Percentiles rank a stretch among this genome's conserved stretches.
phyloP scores from a whole-genome alignment of 1,284 basidiomycete genomes.

The Cutaneotrichosporon sp. region DNA sequence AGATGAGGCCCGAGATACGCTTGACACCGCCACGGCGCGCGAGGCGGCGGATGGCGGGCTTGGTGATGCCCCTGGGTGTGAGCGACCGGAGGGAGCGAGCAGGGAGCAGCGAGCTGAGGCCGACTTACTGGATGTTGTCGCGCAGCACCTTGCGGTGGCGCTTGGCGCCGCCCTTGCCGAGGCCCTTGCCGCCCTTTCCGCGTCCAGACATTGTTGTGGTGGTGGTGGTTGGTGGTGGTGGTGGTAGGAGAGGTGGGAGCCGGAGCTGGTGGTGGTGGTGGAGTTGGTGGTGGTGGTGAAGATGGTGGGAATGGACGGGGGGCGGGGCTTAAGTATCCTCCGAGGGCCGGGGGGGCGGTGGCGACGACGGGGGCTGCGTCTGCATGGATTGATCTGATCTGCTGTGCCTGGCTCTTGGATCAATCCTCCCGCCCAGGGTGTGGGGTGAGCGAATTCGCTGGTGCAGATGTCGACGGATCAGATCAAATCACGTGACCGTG shows the following conservation, averaged over 20 bases:
- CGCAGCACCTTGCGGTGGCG: slow-evolving; percentile 79
- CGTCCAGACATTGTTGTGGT: slow-evolving; percentile 67
- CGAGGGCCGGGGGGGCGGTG: too few relatives aligned
- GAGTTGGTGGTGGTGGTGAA: neutral
- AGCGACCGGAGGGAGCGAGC: too few relatives aligned
- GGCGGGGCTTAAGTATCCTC: neutral
- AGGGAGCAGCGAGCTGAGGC: too few relatives aligned
- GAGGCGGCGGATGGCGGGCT: slow-evolving; percentile 89
- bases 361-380: neutral
- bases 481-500: too few relatives aligned
- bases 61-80: slow-evolving; percentile 66
- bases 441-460: neutral
- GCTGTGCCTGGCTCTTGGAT: too few relatives aligned
- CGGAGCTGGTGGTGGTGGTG: neutral
- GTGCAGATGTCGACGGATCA: neutral
- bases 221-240: slow-evolving; percentile 22
- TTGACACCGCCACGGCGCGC: slow-evolving; percentile 94
- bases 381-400: neutral
- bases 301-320: neutral
- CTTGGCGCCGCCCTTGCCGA: slow-evolving; percentile 85
- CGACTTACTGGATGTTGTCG: slow-evolving; percentile 76
- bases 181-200: slow-evolving; percentile 76
- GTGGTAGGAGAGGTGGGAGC: slow-evolving; percentile 11
- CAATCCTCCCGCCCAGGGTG: too few relatives aligned
- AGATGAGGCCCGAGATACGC: slow-evolving; percentile 90